Evolutionary conservation across 805 yeast species (phyloP).

Genomic region (Kurtzmaniella fragi): DNA sequence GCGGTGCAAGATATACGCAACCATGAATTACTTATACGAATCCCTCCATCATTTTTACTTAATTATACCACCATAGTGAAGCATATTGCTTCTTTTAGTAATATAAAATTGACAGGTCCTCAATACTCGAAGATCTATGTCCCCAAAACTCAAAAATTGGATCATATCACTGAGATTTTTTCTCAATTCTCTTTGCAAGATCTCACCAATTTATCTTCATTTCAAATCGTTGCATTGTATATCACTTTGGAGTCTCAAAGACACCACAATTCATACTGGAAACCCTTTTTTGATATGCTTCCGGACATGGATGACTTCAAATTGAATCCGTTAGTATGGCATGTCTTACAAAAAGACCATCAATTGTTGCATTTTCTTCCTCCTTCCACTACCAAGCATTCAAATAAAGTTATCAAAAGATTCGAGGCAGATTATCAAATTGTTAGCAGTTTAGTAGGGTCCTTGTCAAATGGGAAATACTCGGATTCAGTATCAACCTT

Average conservation of each 20-base stretch:
- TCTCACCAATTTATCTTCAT: slow-evolving; percentile 46
- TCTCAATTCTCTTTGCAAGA: slow-evolving; percentile 20
- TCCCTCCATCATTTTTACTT: slow-evolving; percentile 55
- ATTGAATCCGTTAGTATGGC: slow-evolving; percentile 64
- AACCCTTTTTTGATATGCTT: slow-evolving; percentile 59
- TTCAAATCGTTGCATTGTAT: slow-evolving; percentile 54
- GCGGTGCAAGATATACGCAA: slow-evolving; percentile 31
- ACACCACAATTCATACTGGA: slow-evolving; percentile 50
- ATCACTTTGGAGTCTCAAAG: slow-evolving; percentile 41
- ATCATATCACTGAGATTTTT: slow-evolving; percentile 28
- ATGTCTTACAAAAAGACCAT: slow-evolving; percentile 21
- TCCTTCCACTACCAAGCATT: slow-evolving; percentile 31
- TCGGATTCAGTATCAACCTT: not conserved
- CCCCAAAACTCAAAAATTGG: slow-evolving; percentile 16
- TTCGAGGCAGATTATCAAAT: slow-evolving; percentile 42
- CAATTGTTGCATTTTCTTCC: slow-evolving; percentile 42
- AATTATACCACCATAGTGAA: slow-evolving; percentile 49
- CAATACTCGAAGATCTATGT: slow-evolving; percentile 15
- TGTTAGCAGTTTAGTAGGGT: slow-evolving; percentile 21
- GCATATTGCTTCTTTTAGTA: slow-evolving; percentile 40
- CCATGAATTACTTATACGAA: slow-evolving; percentile 45
- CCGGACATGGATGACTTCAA: slow-evolving; percentile 54
- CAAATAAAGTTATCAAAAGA: slow-evolving; percentile 35
- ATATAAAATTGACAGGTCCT: slow-evolving; percentile 21
- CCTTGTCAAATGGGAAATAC: slow-evolving; percentile 5